These are phyloP conservation scores for Erodium trifolium DNA, from an alignment of 441 rosid genomes.

Conservation along the genomic window DNA sequence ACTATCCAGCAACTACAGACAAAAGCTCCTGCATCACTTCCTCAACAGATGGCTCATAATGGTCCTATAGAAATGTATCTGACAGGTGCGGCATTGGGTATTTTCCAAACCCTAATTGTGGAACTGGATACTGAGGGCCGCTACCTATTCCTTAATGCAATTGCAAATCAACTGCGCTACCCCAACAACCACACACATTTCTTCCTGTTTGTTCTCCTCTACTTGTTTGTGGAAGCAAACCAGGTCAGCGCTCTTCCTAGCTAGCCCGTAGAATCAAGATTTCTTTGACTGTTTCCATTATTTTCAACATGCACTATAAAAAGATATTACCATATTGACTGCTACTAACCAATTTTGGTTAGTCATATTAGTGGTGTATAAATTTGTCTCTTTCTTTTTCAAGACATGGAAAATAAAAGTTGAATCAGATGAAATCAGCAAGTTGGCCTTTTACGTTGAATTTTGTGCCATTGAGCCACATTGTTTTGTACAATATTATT, in stretches of 20 bases:
- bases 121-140: constrained; percentile 31
- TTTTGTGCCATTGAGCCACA: too few relatives aligned
- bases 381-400: neutral
- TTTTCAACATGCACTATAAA: neutral
- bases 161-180: constrained; percentile 31
- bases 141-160: constrained; percentile 30
- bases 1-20: constrained; percentile 26
- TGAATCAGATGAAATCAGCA: neutral
- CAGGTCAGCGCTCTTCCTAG: constrained; percentile 16
- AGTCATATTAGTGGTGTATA: neutral
- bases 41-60: constrained; percentile 13
- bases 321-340: neutral
- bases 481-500: neutral
- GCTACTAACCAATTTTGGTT: neutral
- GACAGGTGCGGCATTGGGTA: constrained; percentile 21
- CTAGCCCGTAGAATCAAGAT: neutral
- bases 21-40: constrained; percentile 15
- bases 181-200: constrained; percentile 31
- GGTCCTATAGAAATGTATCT: constrained; percentile 10
- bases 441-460: neutral
- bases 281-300: neutral
- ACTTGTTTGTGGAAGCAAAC: constrained; percentile 26
- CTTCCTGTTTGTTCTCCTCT: constrained; percentile 27
- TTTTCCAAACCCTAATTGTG: constrained; percentile 22
- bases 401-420: neutral